These are phyloP conservation scores for Solanum raphanifolium DNA, from an alignment of 257 asterid genomes.

Conservation along the genomic window DNA sequence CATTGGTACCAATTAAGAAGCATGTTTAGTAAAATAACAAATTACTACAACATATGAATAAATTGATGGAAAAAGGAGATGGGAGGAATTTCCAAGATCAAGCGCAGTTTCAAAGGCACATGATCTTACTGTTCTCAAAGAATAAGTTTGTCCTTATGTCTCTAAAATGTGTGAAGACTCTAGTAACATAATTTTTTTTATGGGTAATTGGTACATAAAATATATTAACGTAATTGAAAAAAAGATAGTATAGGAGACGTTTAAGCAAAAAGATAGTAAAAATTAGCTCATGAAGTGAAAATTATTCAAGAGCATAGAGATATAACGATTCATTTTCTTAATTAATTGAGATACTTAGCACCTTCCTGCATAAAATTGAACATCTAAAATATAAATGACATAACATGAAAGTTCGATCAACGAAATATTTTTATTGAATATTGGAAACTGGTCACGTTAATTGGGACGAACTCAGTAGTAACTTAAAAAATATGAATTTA, in stretches of 20 bases:
- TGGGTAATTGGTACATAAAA: constrained; percentile 6
- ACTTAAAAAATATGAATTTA: neutral
- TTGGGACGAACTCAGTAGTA: neutral
- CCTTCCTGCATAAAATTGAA: neutral
- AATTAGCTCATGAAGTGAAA: neutral
- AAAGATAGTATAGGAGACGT: neutral
- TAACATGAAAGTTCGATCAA: neutral
- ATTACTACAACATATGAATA: neutral
- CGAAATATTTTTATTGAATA: neutral
- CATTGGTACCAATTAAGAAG: neutral
- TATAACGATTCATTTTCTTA: neutral
- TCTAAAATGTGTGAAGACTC: neutral
- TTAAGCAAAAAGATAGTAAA: neutral
- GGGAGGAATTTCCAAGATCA: neutral
- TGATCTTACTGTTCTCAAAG: neutral
- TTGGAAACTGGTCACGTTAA: neutral
- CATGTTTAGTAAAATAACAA: neutral
- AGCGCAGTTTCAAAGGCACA: neutral
- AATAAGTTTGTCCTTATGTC: neutral
- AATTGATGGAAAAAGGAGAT: neutral
- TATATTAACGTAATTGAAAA: neutral
- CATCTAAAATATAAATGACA: neutral
- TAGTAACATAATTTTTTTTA: neutral
- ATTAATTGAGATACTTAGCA: neutral
- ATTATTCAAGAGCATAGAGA: neutral